Percentiles rank a stretch among this genome's conserved stretches.
phyloP scores from a whole-genome alignment of 2,329 filamentous ascomycete genomes.

The Lasiodiplodia sp. region DNA sequence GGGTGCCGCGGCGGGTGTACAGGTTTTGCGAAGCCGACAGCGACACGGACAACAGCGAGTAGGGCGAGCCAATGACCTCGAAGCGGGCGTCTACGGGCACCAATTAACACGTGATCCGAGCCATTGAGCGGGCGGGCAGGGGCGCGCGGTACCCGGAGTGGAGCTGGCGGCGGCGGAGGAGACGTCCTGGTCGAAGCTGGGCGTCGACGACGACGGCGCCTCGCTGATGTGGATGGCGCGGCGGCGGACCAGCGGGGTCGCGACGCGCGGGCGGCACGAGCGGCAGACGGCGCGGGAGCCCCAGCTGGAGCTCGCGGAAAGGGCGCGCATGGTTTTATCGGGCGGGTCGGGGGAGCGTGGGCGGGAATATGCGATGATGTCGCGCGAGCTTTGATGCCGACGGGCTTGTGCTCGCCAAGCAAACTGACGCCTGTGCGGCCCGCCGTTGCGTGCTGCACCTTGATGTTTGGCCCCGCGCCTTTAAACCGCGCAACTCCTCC shows the following conservation, averaged over 20 bases:
- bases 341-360: not conserved
- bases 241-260: constrained; percentile 34
- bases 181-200: constrained; percentile 43
- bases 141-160: constrained; percentile 24
- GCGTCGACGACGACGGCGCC: constrained; percentile 50
- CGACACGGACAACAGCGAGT: constrained; percentile 91
- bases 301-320: constrained; percentile 20
- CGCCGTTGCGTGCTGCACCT: constrained; percentile 27
- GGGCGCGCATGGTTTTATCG: constrained; percentile 26
- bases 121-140: constrained; percentile 21
- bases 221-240: constrained; percentile 56
- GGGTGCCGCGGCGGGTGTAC: constrained; percentile 88
- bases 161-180: constrained; percentile 23
- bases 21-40: constrained; percentile 93
- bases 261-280: constrained; percentile 31
- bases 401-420: constrained; percentile 7
- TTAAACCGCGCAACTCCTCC: not conserved
- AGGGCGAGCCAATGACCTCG: constrained; percentile 89
- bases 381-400: constrained; percentile 18
- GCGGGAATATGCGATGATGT: constrained; percentile 13
- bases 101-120: constrained; percentile 5
- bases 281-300: constrained; percentile 27
- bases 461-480: constrained; percentile 5
- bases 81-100: constrained; percentile 80
- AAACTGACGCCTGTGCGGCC: constrained; percentile 17